A percentile compares a stretch with the other conserved stretches of the same genome.
Evolutionary conservation across 495 filamentous ascomycete species (phyloP).

Genomic region (Cladorrhinum samala): DNA sequence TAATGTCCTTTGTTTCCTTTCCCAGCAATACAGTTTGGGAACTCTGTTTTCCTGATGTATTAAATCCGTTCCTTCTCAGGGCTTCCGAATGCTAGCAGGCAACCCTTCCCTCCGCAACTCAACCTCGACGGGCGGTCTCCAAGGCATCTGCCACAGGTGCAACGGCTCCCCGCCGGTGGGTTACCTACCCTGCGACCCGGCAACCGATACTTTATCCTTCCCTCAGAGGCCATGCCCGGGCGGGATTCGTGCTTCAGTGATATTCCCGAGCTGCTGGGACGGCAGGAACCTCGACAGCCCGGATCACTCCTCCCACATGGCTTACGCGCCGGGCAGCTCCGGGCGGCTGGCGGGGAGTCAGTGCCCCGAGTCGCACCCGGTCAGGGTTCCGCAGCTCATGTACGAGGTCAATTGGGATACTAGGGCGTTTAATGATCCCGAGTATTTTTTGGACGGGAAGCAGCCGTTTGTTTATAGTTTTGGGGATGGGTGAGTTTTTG

Average conservation of each 20-base stretch:
- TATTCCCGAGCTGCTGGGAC: slow-evolving; percentile 55
- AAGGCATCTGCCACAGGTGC: slow-evolving; percentile 11
- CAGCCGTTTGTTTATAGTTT: slow-evolving; percentile 44
- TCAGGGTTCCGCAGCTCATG: slow-evolving; percentile 55
- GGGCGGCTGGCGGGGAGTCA: slow-evolving; percentile 29
- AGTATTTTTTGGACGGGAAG: slow-evolving; percentile 36
- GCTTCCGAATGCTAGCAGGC: slow-evolving; percentile 39
- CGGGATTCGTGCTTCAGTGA: slow-evolving; percentile 23
- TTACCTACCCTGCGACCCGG: not conserved
- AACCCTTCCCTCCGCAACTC: slow-evolving; percentile 26
- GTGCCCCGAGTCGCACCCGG: slow-evolving; percentile 51
- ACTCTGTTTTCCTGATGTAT: too few relatives aligned
- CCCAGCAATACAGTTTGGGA: too few relatives aligned
- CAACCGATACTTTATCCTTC: not conserved
- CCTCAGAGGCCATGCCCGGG: slow-evolving; percentile 5
- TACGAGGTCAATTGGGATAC: slow-evolving; percentile 43
- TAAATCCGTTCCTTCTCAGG: too few relatives aligned
- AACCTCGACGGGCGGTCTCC: slow-evolving; percentile 19
- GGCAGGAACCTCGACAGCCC: slow-evolving; percentile 49
- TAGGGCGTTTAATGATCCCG: slow-evolving; percentile 31
- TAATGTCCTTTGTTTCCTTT: too few relatives aligned
- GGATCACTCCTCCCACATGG: slow-evolving; percentile 53
- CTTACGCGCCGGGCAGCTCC: slow-evolving; percentile 49
- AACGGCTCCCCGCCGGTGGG: not conserved
- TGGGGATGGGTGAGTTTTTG: slow-evolving; percentile 29